Evolutionary conservation across 2,329 filamentous ascomycete genomes (phyloP).

Genomic region (Aureobasidium lini): DNA sequence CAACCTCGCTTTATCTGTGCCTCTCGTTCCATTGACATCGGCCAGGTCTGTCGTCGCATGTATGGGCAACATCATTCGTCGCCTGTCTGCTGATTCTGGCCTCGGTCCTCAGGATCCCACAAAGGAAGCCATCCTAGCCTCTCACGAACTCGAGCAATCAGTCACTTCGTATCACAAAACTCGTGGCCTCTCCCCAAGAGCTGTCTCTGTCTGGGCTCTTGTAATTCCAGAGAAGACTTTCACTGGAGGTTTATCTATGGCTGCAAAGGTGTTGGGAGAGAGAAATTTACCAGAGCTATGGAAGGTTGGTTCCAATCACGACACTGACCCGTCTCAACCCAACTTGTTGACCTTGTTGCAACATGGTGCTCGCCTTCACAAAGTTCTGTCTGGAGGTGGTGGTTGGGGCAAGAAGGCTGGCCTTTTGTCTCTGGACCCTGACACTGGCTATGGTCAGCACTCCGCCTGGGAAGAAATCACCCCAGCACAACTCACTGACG

Average conservation of each 20-base stretch:
- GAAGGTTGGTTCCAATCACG: neutral
- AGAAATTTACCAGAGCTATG: neutral
- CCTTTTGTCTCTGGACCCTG: conserved; percentile 68
- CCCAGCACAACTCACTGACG: conserved; percentile 2
- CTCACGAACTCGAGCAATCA: conserved; percentile 60
- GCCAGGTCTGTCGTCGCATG: conserved; percentile 56
- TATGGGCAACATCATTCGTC: conserved; percentile 72
- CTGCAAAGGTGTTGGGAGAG: neutral
- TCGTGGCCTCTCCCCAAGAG: conserved; percentile 32
- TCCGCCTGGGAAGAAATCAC: neutral
- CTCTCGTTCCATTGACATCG: conserved; percentile 56
- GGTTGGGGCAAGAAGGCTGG: conserved; percentile 80
- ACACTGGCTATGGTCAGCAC: conserved; percentile 33
- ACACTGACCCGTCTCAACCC: neutral
- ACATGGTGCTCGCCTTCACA: conserved; percentile 35
- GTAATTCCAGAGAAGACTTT: conserved; percentile 43
- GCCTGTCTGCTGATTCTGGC: conserved; percentile 40
- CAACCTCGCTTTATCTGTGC: conserved; percentile 28
- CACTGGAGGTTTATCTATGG: neutral
- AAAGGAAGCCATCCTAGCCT: conserved; percentile 48
- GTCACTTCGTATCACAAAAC: conserved; percentile 53
- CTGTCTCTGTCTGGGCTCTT: conserved; percentile 66
- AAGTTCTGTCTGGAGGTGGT: conserved; percentile 67
- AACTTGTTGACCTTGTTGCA: neutral
- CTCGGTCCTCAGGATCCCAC: conserved; percentile 12